Conservation (phyloP, 1,284 basidiomycete genomes). For the Pulveroboletus sp. region DNA sequence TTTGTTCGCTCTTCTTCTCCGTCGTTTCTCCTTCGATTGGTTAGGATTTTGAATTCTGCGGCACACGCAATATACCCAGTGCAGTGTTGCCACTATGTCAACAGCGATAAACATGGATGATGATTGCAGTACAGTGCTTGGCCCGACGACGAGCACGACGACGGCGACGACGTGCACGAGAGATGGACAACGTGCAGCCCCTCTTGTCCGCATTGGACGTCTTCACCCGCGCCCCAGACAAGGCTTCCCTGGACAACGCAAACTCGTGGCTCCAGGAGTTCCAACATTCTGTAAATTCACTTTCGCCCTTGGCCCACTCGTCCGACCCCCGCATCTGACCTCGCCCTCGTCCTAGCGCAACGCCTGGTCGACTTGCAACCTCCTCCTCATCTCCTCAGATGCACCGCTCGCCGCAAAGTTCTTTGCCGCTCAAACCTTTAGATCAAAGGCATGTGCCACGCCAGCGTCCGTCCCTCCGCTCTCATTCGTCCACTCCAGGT, state of each 20-base stretch:
- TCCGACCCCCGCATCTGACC: slow-evolving; percentile 62
- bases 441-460: slow-evolving; percentile 73
- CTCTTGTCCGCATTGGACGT: slow-evolving; percentile 74
- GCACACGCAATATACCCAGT: slow-evolving; percentile 43
- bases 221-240: slow-evolving; percentile 79
- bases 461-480: slow-evolving; percentile 1
- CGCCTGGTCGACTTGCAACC: slow-evolving; percentile 95
- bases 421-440: slow-evolving; percentile 96
- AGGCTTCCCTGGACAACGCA: slow-evolving; percentile 78
- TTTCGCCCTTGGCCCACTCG: slow-evolving; percentile 64
- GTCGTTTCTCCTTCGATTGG: slow-evolving; percentile 11
- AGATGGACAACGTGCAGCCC: slow-evolving; percentile 68
- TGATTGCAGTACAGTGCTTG: background rate
- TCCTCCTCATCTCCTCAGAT: slow-evolving; percentile 81
- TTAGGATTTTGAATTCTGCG: slow-evolving; percentile 32
- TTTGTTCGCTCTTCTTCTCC: slow-evolving; percentile 20
- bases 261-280: slow-evolving; percentile 95
- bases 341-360: slow-evolving; percentile 71
- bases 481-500: slow-evolving; percentile 58
- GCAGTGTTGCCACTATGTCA: slow-evolving; percentile 39
- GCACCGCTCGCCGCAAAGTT: slow-evolving; percentile 82
- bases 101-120: slow-evolving; percentile 37
- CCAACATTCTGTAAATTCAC: slow-evolving; percentile 90
- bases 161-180: slow-evolving; percentile 14
- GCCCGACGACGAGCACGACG: slow-evolving; percentile 10